Evolutionary conservation across 495 filamentous ascomycete species (phyloP), one percentile per base, ranked within the genome.

Genomic region (Penicillium steckii): DNA sequence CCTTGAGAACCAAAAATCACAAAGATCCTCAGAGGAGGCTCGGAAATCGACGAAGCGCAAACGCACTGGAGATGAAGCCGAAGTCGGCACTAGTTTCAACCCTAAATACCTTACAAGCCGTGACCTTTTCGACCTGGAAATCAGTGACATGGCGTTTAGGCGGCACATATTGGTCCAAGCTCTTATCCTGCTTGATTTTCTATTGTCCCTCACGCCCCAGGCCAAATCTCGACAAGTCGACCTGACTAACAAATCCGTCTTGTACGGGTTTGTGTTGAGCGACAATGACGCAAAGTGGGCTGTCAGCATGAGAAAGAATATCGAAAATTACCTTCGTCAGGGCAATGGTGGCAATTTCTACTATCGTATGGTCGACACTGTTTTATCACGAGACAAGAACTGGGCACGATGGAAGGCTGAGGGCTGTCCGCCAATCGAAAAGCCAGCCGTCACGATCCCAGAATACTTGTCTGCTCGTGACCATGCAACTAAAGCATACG

Each of bases 361-460:
- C 69, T 89, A 89, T 65, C 88, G 94, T 23, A 91, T 96, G 82
- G 89, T 99, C 29, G 93, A 97, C 61, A 96, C 91, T 4, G 91
- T 97, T 15, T 79, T 99, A 18, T 88, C 90, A 5, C 80, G 94
- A 50, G 94, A 99, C 70, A 96, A 96, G 69, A 95, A 96, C 59
- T 99, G 94, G 94, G 91, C 92, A 35, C 87, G 89, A 42, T 99
- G 94, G 94, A 99, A 99, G 69, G 83, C 90, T 8, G 94, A 97
- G 68, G 86, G 82, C 44, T 97, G 94, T 67, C 91, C 89, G 24
- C 78, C 84, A 18, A 96, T 99, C 62, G 85, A 92, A 54, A 79
- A 82, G 33, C 80, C 87, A 13, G 75, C 89, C 5, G 68, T 96
- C 26, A 77, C 84, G 3, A 76, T 85, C 18, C 67, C 73, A 19